Conservation (phyloP, 352 stramenopile genomes). For the Pythium chondricola region DNA sequence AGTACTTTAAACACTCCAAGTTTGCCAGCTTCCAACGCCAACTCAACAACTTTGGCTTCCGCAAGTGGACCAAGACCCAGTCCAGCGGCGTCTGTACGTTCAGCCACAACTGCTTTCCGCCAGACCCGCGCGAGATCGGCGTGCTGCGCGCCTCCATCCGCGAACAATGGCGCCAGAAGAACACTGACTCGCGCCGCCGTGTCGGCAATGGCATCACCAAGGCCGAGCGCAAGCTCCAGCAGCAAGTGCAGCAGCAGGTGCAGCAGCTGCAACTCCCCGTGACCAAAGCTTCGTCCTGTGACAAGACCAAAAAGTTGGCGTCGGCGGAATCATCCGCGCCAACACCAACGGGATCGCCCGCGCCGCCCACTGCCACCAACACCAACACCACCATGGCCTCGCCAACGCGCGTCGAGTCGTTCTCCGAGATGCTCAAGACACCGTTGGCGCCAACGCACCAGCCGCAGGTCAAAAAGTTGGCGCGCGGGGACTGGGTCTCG, state of each 20-base stretch:
- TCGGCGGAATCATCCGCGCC: too few relatives aligned
- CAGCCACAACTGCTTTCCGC: constrained; percentile 77
- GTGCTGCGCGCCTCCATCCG: constrained; percentile 40
- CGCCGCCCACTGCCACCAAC: background rate
- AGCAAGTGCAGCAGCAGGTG: constrained; percentile 18
- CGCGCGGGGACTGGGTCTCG: constrained; percentile 26
- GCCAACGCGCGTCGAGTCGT: constrained; percentile 23
- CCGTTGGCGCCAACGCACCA: constrained; percentile 38
- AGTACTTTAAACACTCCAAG: constrained; percentile 92
- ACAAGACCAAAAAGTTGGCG: background rate
- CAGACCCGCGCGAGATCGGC: constrained; percentile 33
- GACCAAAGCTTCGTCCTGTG: background rate
- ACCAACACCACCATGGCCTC: constrained; percentile 8
- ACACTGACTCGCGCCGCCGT: constrained; percentile 30
- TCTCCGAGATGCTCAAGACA: constrained; percentile 37
- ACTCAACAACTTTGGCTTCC: constrained; percentile 92
- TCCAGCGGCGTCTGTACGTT: constrained; percentile 79
- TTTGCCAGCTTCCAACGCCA: constrained; percentile 91
- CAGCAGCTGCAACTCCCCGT: constrained; percentile 7
- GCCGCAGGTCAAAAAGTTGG: constrained; percentile 46
- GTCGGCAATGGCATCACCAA: constrained; percentile 49
- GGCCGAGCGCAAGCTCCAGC: constrained; percentile 30
- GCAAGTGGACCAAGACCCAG: constrained; percentile 78
- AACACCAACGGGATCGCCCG: too few relatives aligned
- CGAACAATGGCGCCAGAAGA: constrained; percentile 71